Evolutionary conservation across 2,329 filamentous ascomycete species (phyloP).

Genomic region (Sphaceloma murrayae): DNA sequence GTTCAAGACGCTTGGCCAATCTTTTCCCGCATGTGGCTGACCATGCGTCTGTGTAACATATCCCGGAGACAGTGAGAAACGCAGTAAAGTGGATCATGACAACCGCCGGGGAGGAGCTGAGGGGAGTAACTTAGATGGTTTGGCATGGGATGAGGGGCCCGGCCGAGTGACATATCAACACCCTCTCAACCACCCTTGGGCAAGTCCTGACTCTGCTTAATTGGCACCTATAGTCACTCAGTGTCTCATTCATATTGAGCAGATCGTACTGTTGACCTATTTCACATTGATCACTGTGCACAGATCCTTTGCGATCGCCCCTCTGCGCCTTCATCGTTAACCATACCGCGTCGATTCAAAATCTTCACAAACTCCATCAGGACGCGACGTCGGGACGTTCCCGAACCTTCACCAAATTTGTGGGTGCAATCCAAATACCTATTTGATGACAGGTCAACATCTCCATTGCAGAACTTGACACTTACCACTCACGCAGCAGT

Average conservation of each 20-base stretch:
- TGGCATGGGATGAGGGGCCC: slow-evolving; percentile 1
- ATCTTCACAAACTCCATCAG: background rate
- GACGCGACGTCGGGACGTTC: slow-evolving; percentile 1
- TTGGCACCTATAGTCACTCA: background rate
- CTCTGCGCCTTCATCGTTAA: background rate
- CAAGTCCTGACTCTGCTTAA: background rate
- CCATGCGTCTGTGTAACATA: slow-evolving; percentile 3
- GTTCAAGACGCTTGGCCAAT: slow-evolving; percentile 5
- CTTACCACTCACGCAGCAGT: slow-evolving; percentile 1
- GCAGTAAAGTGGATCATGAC: background rate
- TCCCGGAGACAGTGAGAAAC: slow-evolving; percentile 1
- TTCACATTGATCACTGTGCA: background rate
- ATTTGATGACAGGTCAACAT: background rate
- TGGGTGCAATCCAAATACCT: slow-evolving; percentile 4
- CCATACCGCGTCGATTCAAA: background rate
- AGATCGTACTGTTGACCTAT: background rate
- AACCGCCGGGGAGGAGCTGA: slow-evolving; percentile 2
- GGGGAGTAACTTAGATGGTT: background rate
- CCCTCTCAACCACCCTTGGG: background rate
- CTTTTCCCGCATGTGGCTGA: background rate
- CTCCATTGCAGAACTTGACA: background rate
- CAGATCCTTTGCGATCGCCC: background rate
- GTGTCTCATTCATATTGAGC: slow-evolving; percentile 12
- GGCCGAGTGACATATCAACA: slow-evolving; percentile 5
- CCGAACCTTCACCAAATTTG: slow-evolving; percentile 7